Evolutionary conservation across 2,329 filamentous ascomycete species (phyloP).

Genomic region (Cercospora janseana): DNA sequence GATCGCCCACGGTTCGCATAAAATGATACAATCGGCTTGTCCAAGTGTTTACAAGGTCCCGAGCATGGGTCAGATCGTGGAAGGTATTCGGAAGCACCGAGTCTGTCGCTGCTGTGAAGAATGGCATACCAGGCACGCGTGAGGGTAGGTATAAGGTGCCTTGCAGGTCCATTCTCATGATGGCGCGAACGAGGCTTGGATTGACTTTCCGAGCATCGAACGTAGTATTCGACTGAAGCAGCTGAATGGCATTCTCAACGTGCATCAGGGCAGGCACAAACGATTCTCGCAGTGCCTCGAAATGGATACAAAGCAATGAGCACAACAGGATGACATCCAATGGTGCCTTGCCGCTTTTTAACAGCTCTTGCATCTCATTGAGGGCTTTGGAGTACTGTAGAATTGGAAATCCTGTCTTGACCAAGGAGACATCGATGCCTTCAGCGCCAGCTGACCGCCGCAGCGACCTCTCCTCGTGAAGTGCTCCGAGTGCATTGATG

Average conservation of each 20-base stretch:
- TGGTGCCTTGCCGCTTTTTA: slow-evolving; percentile 25
- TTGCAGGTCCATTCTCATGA: slow-evolving; percentile 37
- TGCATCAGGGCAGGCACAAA: slow-evolving; percentile 37
- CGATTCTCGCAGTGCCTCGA: slow-evolving; percentile 36
- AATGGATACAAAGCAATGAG: slow-evolving; percentile 36
- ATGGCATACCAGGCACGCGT: slow-evolving; percentile 33
- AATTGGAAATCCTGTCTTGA: slow-evolving; percentile 31
- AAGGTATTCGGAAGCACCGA: slow-evolving; percentile 29
- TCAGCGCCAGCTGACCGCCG: slow-evolving; percentile 17
- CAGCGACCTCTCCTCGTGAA: slow-evolving; percentile 34
- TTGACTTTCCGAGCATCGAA: slow-evolving; percentile 31
- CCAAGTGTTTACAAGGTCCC: slow-evolving; percentile 34
- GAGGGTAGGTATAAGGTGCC: slow-evolving; percentile 31
- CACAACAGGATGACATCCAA: slow-evolving; percentile 35
- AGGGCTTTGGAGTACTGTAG: slow-evolving; percentile 37
- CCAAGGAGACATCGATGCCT: slow-evolving; percentile 24
- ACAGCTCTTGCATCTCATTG: slow-evolving; percentile 31
- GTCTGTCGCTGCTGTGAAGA: slow-evolving; percentile 31
- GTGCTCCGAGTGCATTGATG: slow-evolving; percentile 35
- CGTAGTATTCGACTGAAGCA: slow-evolving; percentile 28
- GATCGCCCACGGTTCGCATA: slow-evolving; percentile 31
- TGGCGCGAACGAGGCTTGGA: slow-evolving; percentile 29
- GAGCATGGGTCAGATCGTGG: slow-evolving; percentile 32
- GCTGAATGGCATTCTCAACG: slow-evolving; percentile 35
- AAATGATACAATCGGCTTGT: slow-evolving; percentile 34